Conservation (phyloP, 768 basidiomycete species). For the Guyanaporus albipodus region DNA sequence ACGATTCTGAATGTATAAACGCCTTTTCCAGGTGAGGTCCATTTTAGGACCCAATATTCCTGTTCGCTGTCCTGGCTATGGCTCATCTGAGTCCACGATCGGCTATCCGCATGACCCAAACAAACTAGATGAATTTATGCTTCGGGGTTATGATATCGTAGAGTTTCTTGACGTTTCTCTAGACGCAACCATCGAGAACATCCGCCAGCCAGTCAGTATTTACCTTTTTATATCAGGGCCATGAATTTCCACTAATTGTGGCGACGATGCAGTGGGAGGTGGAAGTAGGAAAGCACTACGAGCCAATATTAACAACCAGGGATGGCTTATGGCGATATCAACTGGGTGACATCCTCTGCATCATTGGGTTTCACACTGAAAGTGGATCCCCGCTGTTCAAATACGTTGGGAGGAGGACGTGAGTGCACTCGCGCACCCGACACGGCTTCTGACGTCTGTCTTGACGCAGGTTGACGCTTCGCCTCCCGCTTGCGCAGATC, state of each 20-base stretch:
- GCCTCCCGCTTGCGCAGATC: conserved; percentile 3
- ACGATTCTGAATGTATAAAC: not conserved
- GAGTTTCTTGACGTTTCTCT: conserved; percentile 18
- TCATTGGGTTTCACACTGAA: conserved; percentile 15
- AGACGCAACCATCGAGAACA: conserved; percentile 9
- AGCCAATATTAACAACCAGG: conserved; percentile 18
- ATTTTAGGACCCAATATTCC: conserved; percentile 9
- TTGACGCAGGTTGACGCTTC: conserved; percentile 6
- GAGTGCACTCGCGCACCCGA: not conserved
- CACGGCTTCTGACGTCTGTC: not conserved
- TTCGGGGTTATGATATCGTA: not conserved
- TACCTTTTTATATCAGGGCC: not conserved
- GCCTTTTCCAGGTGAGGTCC: conserved; percentile 7
- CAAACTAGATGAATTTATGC: conserved; percentile 11
- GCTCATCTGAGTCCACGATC: conserved; percentile 6
- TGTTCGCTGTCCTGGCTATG: conserved; percentile 7
- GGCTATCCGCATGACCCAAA: not conserved
- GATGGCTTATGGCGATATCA: conserved; percentile 24
- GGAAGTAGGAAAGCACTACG: conserved; percentile 16
- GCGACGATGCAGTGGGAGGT: conserved; percentile 14
- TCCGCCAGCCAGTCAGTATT: conserved; percentile 16
- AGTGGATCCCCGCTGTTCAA: conserved; percentile 10
- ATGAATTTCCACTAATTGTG: not conserved
- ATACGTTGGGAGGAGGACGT: conserved; percentile 16
- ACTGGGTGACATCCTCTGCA: conserved; percentile 16